Evolutionary conservation across 2,329 filamentous ascomycete genomes (phyloP).

Genomic region (Rhytidhysteron rufulum): DNA sequence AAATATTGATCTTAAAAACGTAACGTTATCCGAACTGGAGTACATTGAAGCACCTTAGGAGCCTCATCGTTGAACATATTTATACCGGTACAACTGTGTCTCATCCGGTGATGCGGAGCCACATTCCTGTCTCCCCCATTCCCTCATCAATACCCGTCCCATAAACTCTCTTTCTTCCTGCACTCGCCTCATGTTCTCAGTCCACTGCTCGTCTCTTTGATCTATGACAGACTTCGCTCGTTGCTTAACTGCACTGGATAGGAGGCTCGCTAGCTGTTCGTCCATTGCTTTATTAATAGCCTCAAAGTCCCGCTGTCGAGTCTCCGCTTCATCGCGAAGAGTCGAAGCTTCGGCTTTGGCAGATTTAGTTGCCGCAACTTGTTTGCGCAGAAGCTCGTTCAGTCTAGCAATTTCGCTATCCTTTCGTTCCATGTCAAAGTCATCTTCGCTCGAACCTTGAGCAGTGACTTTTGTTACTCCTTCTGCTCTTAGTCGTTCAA

Average conservation of each 20-base stretch:
- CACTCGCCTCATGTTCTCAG: conserved; percentile 18
- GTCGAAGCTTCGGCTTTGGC: conserved; percentile 17
- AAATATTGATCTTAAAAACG: no score
- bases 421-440: conserved; percentile 16
- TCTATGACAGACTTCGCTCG: conserved; percentile 24
- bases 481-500: conserved; percentile 17
- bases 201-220: conserved; percentile 32
- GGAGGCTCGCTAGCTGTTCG: conserved; percentile 23
- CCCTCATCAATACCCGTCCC: conserved; percentile 28
- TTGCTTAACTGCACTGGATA: conserved; percentile 29
- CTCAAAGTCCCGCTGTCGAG: conserved; percentile 21
- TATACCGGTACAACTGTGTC: conserved; percentile 26
- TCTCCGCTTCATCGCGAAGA: conserved; percentile 16
- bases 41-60: neutral
- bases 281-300: conserved; percentile 31
- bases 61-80: conserved; percentile 15
- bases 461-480: conserved; percentile 7
- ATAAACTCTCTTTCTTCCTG: conserved; percentile 25
- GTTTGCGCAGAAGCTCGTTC: conserved; percentile 21
- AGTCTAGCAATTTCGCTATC: conserved; percentile 25
- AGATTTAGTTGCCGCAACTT: conserved; percentile 19
- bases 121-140: conserved; percentile 34
- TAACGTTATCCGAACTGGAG: no score
- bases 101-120: conserved; percentile 19
- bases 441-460: conserved; percentile 10